These are phyloP conservation scores for Mikania micrantha DNA, from an alignment of 129 eudicot species.

Conservation along the genomic window DNA sequence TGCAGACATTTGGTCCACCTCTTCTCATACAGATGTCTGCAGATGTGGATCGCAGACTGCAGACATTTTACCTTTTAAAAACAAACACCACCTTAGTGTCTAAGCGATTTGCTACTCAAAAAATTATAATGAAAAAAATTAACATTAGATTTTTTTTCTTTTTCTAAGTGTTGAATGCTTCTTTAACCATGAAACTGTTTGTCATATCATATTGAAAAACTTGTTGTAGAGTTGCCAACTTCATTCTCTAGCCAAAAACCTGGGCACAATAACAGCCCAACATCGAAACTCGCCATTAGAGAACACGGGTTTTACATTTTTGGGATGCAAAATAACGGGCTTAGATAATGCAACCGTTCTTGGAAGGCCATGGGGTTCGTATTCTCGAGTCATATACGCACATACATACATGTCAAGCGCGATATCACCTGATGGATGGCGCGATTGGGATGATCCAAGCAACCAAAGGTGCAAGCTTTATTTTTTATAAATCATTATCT, in stretches of 20 bases:
- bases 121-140: no score
- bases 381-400: conserved; percentile 64
- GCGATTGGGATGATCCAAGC: conserved; percentile 57
- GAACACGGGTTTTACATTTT: conserved; percentile 48
- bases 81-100: no score
- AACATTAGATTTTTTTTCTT: no score
- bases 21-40: no score
- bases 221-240: conserved; percentile 54
- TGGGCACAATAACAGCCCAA: conserved; percentile 68
- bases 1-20: no score
- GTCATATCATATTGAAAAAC: not conserved
- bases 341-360: conserved; percentile 29
- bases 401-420: conserved; percentile 48
- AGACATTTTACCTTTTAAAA: no score
- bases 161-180: no score
- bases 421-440: conserved; percentile 64
- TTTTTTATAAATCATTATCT: not conserved
- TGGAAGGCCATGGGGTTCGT: conserved; percentile 79
- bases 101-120: no score
- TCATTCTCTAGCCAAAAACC: conserved; percentile 39
- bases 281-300: conserved; percentile 54
- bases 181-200: not conserved
- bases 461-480: conserved; percentile 39
- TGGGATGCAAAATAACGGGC: conserved; percentile 64
- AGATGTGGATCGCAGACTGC: no score